Evolutionary conservation across 2,329 filamentous ascomycete species (phyloP), one percentile per base, ranked within the genome.

Genomic region (Xylaria sp.): DNA sequence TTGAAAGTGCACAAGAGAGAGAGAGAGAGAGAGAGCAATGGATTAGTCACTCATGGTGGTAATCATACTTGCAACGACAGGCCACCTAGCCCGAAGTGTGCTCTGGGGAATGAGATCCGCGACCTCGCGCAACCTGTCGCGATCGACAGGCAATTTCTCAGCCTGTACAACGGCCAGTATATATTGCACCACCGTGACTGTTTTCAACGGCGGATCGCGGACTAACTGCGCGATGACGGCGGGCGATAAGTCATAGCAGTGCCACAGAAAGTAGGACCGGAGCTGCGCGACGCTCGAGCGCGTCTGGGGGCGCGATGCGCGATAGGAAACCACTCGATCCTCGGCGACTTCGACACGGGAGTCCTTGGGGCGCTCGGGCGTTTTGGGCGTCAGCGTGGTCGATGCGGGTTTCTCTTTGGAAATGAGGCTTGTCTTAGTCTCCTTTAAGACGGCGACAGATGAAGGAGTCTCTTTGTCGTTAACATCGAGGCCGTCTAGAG

Each of bases 251-350:
- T 82, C 79, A 7, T 83, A 77, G 65, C 88, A 84, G 63, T 89
- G 81, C 91, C 91, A 93, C 23, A 93, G 78, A 71, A 85, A 87
- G 74, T 92, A 93, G 0, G 88, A 83, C 15, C 88, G 84, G 1
- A 92, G 77, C 2, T 79, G 75, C 1, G 82, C 72, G 2, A 65
- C 20, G 13, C 40, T 49, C 2, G 73, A 71, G 20, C 58, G 63
- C 20, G 65, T 28, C 7, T 63, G 66, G 1, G 68, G 73, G 59
- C 73, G 79, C 6, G 76, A 75, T 7, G 74, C 71, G 15, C 77
- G 80, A 72, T 84, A 85, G 20, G 79, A 70, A 1, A 74, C 59
- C 4, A 80, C 74, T 71, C 80, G 79, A 6, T 76, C 69, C 20
- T 86, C 82, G 5, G 85, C 85, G 1, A 81, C 81, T 4, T 77